Base-by-base conservation (phyloP, 2,329 filamentous ascomycete species). In the Cryphonectria nitschkei region DNA sequence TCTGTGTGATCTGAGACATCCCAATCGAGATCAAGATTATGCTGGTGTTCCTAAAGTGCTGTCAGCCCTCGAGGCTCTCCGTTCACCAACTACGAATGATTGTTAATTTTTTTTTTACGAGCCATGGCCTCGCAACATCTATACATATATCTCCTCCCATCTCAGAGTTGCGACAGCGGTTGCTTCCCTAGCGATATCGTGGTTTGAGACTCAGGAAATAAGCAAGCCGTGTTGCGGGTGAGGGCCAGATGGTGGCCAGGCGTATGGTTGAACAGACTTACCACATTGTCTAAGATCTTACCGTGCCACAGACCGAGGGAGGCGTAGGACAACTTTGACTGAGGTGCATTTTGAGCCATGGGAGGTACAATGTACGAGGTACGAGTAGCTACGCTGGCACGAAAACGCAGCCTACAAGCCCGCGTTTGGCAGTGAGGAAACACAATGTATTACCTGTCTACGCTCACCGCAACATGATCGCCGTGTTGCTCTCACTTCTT, bases 231-330 rank as follows among this genome's bases (percentile, higher is more conserved):
- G 22, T 11, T 37, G 56, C 16, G 16, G 16, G 32, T n/a, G 58
- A 39, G 32, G 32, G 32, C 58, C 34, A 37, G 34, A 26, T 14
- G 34, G 34, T 8, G 22, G 34, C 58, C 32, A 26, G 58, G 34
- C 32, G 32, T 14, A 32, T 67, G 29, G 52, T 26, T 70, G 54
- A 37, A 63, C 68, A 66, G 54, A 19, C 58, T 41, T 65, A 68
- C 61, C 46, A 65, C 68, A 63, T 58, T 72, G 68, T 72, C 68
- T 70, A 54, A 72, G 70, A 70, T 72, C 68, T 9, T 65, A 56
- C 54, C 26, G 68, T 72, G 22, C 22, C 65, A 72, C 70, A 56
- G 34, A 39, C 64, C 64, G 26, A 46, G 58, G 26, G 50, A 19
- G 8, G n/a, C 46, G 67, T 67, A 13, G 26, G 39, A 67, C 68